Base-by-base conservation (phyloP, 495 filamentous ascomycete genomes). In the Hypoxylon lienhwacheense region DNA sequence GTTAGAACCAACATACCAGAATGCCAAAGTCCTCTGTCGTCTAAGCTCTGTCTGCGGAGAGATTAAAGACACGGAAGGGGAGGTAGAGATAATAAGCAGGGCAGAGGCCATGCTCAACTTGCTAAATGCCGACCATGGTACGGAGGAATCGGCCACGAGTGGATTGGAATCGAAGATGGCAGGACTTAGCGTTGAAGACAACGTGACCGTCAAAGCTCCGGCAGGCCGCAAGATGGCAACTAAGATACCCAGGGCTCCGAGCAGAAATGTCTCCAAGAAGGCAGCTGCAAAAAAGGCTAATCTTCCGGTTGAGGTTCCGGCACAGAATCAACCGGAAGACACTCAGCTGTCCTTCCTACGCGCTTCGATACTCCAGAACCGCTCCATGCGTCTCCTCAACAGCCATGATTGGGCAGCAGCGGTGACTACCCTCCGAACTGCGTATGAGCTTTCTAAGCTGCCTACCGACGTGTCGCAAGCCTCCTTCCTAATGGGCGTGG, bases 291-390 rank as follows among this genome's bases (percentile, higher is more conserved):
- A 66, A 40, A 40, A 53, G 25, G 34, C 64, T 3, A 66, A 69
- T 12, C 47, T 57, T 15, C 44, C 57, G 10, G 65, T 63, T 39
- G 65, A 74, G 51, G 36, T 29, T 39, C 28, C 48, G 7, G 53
- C 61, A 8, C 63, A 53, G 14, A 26, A 46, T 11, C 64, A 70
- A 14, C 56, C 70, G 5, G 72, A 78, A 19, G 81, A 88, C 24
- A 71, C 75, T 5, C 75, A 80, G 39, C 63, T 90, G 6, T 59
- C 79, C 11, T 78, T 78, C 28, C 62, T 90, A 15, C 79, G 79
- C 50, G 81, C 79, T 16, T 75, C 81, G 7, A 73, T 93, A 14
- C 68, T 90, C 10, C 78, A 82, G 4, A 81, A 83, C 34, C 87
- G 85, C 63, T 86, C 86, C 1, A 70, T 73, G 31, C 78, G 75